Base-by-base conservation (phyloP, 345 rosid genomes). In the Gossypium herbaceum region DNA sequence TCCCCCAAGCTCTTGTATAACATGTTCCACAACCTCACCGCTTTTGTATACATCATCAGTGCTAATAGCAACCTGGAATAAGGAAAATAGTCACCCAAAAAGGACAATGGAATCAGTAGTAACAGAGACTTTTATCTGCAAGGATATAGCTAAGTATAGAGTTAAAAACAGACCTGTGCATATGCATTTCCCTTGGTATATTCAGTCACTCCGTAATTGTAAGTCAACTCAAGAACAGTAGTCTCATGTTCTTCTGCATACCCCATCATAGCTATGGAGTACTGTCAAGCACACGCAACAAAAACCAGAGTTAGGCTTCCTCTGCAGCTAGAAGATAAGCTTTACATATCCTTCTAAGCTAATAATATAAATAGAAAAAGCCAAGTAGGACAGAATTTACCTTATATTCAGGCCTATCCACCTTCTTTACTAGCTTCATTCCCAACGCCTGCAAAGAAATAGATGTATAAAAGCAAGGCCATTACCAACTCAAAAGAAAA, bases 41-140 rank as follows among this genome's bases (percentile, higher is more conserved):
- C 99, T 95, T 71, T 90, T 91, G 92, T 91, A 93, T 75, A 93
- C 99, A 83, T 93, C 98, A 83, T 91, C 86, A 3, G 99, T 95
- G 71, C 98, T 54, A 67, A 95, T 84, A 50, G 97, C 96, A 68
- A 94, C 75, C 98, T 92, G 79, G 70, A 59, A 77, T 48, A 2
- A 3, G 48, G 34, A 66, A 12, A 67, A 65, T 17, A 72, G 50
- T 12, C 16, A 77, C 61, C 19, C 68, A 12, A 48, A 45, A 61
- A 59, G 6, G 12, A 19, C 9, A 24, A 10, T 2, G 43, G 19
- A 60, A 60, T 13, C 65, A 6, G n/a, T 27, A 25, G n/a, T 25
- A 51, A 27, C 41, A 15, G 10, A 27, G 62, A 17, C 44, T 69
- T 54, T 52, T 41, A 50, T 29, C 1, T 1, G 34, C 43, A 16